Base-by-base conservation (phyloP, 768 basidiomycete species). In the Suillus variegatus region DNA sequence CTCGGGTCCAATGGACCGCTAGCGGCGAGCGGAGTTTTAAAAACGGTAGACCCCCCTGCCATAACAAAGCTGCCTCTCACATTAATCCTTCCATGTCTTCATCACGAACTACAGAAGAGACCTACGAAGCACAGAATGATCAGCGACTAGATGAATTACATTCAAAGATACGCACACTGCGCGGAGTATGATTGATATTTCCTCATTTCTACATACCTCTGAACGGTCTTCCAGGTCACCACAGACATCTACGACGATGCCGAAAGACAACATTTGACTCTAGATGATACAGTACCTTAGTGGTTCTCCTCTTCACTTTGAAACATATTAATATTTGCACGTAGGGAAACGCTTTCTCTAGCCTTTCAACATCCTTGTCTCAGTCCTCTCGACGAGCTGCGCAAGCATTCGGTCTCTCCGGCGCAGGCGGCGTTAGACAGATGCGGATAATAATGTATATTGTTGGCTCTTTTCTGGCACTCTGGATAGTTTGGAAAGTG, bases 71-170 rank as follows among this genome's bases (percentile, higher is more conserved):
- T 10, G 36, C 10, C 36, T 38, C 36, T 52, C 35, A 9, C 47
- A 47, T 38, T 38, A 10, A 2, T 20, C 46, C 61, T 14, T 62
- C 63, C 51, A 81, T 81, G 80, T 78, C 80, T 35, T 73, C 77
- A 49, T 80, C 80, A 16, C 72, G 70, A 65, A 73, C 79, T 22
- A 81, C 84, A 9, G 90, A 93, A 73, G 86, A 91, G 64, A 90
- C 89, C 1, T 94, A 94, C 70, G 93, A 95, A 75, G 73, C 84
- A 8, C 93, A 95, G 76, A 95, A 95, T 74, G 92, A 95, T 81
- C 88, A 92, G 71, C 82, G 87, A 36, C 82, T 95, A 13, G 92
- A 95, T 64, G 90, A 93, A 60, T 81, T 95, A 2, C 93, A 95
- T 75, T 87, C 91, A 22, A 95, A 95, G 75, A 86, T 94, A 57